Base-by-base conservation (phyloP, 176 grass and related monocot species). In the Rhynchospora tenuis region DNA sequence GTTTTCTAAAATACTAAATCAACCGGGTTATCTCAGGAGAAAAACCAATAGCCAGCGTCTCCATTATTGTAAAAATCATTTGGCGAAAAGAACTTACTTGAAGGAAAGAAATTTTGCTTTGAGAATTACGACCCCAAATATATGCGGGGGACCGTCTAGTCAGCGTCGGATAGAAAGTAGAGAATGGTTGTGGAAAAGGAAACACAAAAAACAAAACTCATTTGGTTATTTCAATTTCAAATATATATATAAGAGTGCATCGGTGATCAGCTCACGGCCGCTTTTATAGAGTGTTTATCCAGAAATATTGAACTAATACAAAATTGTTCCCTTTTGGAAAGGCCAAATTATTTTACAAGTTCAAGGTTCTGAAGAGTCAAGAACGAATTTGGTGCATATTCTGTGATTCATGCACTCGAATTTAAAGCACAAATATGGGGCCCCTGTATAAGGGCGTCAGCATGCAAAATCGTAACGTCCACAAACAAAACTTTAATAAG, bases 281-380 rank as follows among this genome's bases (percentile, higher is more conserved):
- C 67, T 70, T 70, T 44, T 70, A 38, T 70, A 38, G 33, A 70
- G 38, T 70, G 67, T 15, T 29, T 54, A 75, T 75, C 46, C 46
- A 3, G 14, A 19, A 0, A 65, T 17, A 10, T 9, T 38, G 23
- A 28, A 75, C 45, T 51, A 5, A 70, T 75, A 52, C 72, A 29
- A 75, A 75, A 75, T 75, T 75, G 47, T 75, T 75, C 52, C 72
- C 54, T 75, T 75, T 75, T 3, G 47, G 69, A 75, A 54, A 75
- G 72, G 72, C 7, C 47, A 75, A 54, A 16, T 52, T 75, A 26
- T 54, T 38, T 74, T 75, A 54, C 13, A 75, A 23, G 72, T 26
- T 54, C n/a, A 22, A 12, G 59, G 7, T 61, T 61, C 4, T 9
- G 72, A 28, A 75, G 47, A 75, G 45, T 28, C 72, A 28, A 75